Base-by-base conservation (phyloP, 345 rosid genomes). In the Dipteronia dyeriana region DNA sequence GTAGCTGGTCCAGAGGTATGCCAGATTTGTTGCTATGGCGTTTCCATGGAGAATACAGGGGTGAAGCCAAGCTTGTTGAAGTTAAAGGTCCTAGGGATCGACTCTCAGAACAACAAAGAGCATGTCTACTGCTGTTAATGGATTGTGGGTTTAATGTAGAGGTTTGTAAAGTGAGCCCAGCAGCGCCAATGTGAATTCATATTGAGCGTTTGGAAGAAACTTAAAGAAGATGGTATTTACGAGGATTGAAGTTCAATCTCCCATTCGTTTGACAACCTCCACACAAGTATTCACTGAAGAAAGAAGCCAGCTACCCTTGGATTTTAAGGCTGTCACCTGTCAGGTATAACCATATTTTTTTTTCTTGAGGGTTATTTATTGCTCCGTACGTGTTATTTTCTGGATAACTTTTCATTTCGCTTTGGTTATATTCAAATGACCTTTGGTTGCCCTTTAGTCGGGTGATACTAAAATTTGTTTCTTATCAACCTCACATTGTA, bases 1-100 rank as follows among this genome's bases (percentile, higher is more conserved):
- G 81, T 39, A 94, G 92, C 77, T 96, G 99, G 99, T 91, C 94
- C n/a, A 88, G 95, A 56, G 99, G 99, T 81, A 92, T 96, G 97
- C 99, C 99, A 8, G 97, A 96, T 87, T 81, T 96, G 34, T 81
- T 94, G 78, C 68, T 91, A 49, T 96, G 99, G 99, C 91, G 95
- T 75, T 92, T 96, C 86, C 88, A 87, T 38, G 93, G 81, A 66
- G 90, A 85, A 70, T 87, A 90, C 86, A 85, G 76, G 74, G 99
- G 98, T 60, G 97, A 96, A 86, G 99, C 97, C 53, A 96, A 91
- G 93, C 94, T 95, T 10, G 98, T 92, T 8, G 98, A 95, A 90
- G 99, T 95, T 0, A 95, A 95, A 81, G 92, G 98, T 20, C 95
- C 92, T 57, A 87, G 56, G 53, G 99, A 95, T 80, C 84, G 87